Percentiles rank a stretch among this genome's conserved stretches.
Evolutionary conservation across 768 basidiomycete genomes (phyloP).

Genomic region (Lyophyllum shimeji): DNA sequence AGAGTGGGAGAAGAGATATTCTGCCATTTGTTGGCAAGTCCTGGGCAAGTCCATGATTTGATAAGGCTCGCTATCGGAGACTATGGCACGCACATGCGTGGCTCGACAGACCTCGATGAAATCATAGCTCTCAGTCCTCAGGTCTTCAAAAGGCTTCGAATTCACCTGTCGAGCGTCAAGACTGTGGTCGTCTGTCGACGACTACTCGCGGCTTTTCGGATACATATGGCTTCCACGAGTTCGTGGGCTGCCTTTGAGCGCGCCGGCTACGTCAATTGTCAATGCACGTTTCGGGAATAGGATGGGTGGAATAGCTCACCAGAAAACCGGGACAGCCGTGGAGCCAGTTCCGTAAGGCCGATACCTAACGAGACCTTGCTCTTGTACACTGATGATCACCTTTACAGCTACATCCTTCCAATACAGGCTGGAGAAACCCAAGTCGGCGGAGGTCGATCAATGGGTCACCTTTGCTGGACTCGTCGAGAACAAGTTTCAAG

Average conservation of each 20-base stretch:
- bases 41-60: conserved; percentile 7
- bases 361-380: neutral
- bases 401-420: neutral
- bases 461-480: neutral
- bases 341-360: neutral
- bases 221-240: neutral
- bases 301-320: conserved; percentile 2
- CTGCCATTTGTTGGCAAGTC: conserved; percentile 5
- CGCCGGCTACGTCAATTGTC: conserved; percentile 16
- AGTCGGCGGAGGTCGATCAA: neutral
- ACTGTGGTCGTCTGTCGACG: too few relatives aligned
- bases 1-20: conserved; percentile 18
- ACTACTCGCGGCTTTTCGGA: neutral
- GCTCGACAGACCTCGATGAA: neutral
- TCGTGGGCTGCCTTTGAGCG: neutral
- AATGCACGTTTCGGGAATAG: neutral
- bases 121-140: conserved; percentile 1
- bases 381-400: conserved; percentile 2
- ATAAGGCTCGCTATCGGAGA: conserved; percentile 4
- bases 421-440: neutral
- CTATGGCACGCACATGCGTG: neutral
- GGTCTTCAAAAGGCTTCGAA: too few relatives aligned
- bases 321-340: conserved; percentile 1
- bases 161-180: neutral
- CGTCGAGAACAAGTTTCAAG: neutral